Percentiles rank a stretch among this genome's conserved stretches.
Conservation (phyloP, 768 basidiomycete genomes). For the Tulasnella sp. region DNA sequence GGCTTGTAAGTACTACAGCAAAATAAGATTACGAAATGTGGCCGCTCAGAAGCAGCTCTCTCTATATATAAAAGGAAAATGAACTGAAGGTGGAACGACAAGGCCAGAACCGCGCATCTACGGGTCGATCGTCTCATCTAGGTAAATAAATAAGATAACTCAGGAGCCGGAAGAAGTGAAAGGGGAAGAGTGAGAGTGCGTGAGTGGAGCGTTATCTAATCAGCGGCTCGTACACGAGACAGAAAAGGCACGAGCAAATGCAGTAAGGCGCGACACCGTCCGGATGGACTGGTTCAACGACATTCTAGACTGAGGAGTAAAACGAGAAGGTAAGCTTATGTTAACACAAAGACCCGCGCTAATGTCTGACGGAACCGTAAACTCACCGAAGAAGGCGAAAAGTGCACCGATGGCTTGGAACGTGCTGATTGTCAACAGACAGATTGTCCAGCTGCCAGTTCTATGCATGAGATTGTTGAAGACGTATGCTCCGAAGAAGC, state of each 20-base stretch:
- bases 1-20: background rate
- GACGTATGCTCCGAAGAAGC: slow-evolving; percentile 2
- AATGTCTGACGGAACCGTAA: background rate
- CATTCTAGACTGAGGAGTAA: background rate
- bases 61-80: background rate
- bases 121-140: background rate
- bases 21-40: background rate
- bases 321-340: background rate
- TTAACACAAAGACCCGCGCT: background rate
- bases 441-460: background rate
- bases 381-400: background rate
- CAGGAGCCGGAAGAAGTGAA: background rate
- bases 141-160: background rate
- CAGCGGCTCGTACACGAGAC: background rate
- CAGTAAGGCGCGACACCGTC: background rate
- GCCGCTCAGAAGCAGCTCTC: background rate
- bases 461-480: background rate
- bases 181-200: background rate
- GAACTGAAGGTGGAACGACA: background rate
- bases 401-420: background rate
- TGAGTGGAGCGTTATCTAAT: too few species aligned
- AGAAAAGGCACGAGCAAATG: background rate
- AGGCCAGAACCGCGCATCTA: background rate
- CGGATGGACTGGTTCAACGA: background rate
- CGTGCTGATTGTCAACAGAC: background rate